phyloP scores from a whole-genome alignment of 2,329 filamentous ascomycete species.

The Aspergillus alliaceus region DNA sequence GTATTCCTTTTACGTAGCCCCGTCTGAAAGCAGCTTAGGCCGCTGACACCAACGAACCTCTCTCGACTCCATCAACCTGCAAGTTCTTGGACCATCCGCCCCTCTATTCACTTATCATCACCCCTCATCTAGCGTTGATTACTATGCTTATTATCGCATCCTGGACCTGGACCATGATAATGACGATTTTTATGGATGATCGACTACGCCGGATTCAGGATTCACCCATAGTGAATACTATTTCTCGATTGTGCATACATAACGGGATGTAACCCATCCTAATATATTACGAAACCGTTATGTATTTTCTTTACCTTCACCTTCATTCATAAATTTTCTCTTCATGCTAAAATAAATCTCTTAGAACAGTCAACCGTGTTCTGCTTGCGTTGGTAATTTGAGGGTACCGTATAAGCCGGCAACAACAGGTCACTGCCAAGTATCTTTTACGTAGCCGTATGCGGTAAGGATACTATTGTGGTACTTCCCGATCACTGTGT shows the following conservation, averaged over 20 bases:
- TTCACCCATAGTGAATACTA: no score
- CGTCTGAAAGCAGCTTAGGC: slow-evolving; percentile 13
- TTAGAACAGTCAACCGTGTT: neutral
- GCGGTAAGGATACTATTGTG: slow-evolving; percentile 19
- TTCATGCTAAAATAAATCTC: neutral
- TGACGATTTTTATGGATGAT: neutral
- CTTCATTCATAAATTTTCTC: neutral
- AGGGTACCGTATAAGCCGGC: slow-evolving; percentile 8
- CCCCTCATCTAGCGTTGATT: slow-evolving; percentile 1
- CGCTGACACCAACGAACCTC: slow-evolving; percentile 2
- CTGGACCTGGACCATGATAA: neutral
- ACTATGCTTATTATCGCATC: neutral
- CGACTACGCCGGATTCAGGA: neutral
- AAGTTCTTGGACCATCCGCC: slow-evolving; percentile 3
- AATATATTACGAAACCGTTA: no score
- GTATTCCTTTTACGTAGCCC: neutral
- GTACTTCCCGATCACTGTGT: slow-evolving; percentile 15
- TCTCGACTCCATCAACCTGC: neutral
- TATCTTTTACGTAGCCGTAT: slow-evolving; percentile 21
- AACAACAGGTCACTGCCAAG: slow-evolving; percentile 17
- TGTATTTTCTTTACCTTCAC: neutral
- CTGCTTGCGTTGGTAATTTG: slow-evolving; percentile 12
- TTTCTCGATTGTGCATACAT: no score
- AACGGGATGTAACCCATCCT: no score
- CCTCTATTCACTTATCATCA: slow-evolving; percentile 10